These are phyloP conservation scores for Ceratobasidium sp. DNA, from an alignment of 1,284 basidiomycete species.

Conservation along the genomic window DNA sequence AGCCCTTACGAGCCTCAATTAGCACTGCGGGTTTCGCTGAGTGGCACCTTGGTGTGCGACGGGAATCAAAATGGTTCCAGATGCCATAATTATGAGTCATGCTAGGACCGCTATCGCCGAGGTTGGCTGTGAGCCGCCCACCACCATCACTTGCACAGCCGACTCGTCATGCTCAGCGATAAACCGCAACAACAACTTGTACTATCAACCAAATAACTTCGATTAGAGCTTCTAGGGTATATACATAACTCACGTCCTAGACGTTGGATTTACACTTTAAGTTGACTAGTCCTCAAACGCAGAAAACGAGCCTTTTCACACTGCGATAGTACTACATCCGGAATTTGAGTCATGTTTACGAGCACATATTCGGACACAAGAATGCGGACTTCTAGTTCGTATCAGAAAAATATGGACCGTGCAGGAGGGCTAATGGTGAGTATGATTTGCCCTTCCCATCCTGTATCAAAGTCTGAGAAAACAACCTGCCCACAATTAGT, in stretches of 20 bases:
- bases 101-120: no score
- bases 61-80: no score
- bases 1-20: no score
- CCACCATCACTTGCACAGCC: not conserved
- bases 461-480: not conserved
- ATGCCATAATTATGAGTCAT: no score
- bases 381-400: not conserved
- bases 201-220: not conserved
- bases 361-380: not conserved
- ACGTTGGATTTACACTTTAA: not conserved
- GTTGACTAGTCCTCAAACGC: not conserved
- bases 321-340: not conserved
- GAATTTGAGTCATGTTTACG: not conserved
- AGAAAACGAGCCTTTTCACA: not conserved
- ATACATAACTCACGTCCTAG: not conserved
- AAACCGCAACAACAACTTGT: not conserved
- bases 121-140: no score
- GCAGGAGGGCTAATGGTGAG: not conserved
- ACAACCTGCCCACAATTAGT: not conserved
- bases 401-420: not conserved
- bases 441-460: not conserved
- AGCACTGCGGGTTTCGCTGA: no score
- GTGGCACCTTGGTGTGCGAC: no score
- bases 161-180: not conserved
- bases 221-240: not conserved